These are phyloP conservation scores for Pelomyxa schiedti DNA, from an alignment of 78 protist genomes.

Conservation along the genomic window DNA sequence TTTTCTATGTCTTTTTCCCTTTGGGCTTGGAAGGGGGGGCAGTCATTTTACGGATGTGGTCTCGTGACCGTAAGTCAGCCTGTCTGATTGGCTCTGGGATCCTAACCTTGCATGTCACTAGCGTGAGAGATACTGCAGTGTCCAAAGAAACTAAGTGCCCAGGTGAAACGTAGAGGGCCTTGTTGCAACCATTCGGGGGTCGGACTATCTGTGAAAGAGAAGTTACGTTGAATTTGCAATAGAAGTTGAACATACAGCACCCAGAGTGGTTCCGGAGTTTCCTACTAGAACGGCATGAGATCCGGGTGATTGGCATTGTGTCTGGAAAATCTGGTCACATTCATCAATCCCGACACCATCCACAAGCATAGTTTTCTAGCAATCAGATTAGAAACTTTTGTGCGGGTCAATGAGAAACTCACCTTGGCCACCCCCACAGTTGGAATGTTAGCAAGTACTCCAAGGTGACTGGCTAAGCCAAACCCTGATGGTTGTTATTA, in stretches of 20 bases:
- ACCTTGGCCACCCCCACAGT: conserved; percentile 78
- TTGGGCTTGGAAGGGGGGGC: too few relatives aligned
- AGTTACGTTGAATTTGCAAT: too few relatives aligned
- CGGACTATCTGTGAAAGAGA: too few relatives aligned
- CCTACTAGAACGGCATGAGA: not conserved
- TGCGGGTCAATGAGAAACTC: too few relatives aligned
- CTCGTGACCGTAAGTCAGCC: conserved; percentile 55
- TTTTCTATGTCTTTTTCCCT: too few relatives aligned
- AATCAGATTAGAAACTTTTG: too few relatives aligned
- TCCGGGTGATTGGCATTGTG: not conserved
- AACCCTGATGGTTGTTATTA: too few relatives aligned
- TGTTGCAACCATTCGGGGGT: too few relatives aligned
- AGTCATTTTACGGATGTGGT: too few relatives aligned
- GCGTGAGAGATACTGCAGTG: conserved; percentile 25
- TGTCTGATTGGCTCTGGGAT: conserved; percentile 61
- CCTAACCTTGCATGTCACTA: not conserved
- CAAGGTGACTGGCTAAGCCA: conserved; percentile 62
- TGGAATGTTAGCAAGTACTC: conserved; percentile 43
- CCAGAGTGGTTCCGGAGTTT: not conserved
- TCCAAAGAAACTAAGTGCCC: conserved; percentile 49
- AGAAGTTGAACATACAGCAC: too few relatives aligned
- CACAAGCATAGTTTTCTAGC: not conserved
- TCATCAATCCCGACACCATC: not conserved
- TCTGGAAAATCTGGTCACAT: not conserved
- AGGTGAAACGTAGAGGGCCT: conserved; percentile 57